These are phyloP conservation scores for Cercospora beticola DNA, from an alignment of 2,329 filamentous ascomycete genomes.

Conservation along the genomic window DNA sequence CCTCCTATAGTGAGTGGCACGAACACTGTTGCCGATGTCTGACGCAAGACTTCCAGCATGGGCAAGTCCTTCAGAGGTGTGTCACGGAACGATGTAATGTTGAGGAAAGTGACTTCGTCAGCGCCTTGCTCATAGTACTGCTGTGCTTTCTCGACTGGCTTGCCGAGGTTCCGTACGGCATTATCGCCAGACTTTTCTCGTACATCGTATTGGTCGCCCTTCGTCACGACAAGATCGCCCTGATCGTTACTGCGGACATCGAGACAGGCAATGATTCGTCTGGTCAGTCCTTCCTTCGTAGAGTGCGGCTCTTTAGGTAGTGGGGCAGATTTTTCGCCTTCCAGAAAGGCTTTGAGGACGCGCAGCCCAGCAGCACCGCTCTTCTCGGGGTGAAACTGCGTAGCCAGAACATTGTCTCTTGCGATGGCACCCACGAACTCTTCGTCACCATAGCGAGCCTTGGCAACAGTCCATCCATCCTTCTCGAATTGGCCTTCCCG, in stretches of 20 bases:
- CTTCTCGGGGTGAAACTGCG: constrained; percentile 98
- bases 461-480: constrained; percentile 89
- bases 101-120: constrained; percentile 95
- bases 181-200: constrained; percentile 72
- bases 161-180: constrained; percentile 86
- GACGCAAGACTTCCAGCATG: constrained; percentile 90
- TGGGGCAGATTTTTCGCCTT: constrained; percentile 61
- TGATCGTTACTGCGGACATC: constrained; percentile 93
- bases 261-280: constrained; percentile 90
- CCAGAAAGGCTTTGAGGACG: constrained; percentile 80
- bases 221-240: constrained; percentile 94
- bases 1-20: constrained; percentile 94
- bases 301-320: constrained; percentile 46
- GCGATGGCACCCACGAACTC: constrained; percentile 89
- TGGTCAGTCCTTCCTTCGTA: constrained; percentile 71
- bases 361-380: constrained; percentile 85
- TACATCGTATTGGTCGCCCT: constrained; percentile 98
- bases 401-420: constrained; percentile 80
- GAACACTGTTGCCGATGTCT: constrained; percentile 87
- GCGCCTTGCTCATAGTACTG: constrained; percentile 95
- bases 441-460: constrained; percentile 80
- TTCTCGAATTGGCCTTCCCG: constrained; percentile 69
- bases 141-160: constrained; percentile 91
- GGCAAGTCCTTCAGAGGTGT: constrained; percentile 88
- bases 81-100: constrained; percentile 97